A percentile compares a stretch with the other conserved stretches of the same genome.
Conservation (phyloP, 495 filamentous ascomycete species). For the Lepidopterella palustris region DNA sequence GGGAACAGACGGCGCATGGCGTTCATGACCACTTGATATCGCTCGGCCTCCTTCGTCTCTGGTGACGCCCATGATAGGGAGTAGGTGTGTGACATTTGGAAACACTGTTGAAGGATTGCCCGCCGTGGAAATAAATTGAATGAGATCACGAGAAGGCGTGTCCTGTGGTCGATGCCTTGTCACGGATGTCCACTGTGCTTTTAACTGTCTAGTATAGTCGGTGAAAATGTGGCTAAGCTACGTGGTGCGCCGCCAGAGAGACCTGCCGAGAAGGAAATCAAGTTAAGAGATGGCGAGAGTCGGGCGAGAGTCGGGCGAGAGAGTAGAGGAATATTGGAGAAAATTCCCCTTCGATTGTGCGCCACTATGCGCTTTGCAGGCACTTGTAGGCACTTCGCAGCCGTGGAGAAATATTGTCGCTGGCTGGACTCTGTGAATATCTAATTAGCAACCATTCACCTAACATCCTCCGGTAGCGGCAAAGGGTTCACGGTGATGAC, state of each 20-base stretch:
- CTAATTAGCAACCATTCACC: background rate
- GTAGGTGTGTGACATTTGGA: background rate
- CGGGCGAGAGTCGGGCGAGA: background rate
- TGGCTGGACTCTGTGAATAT: background rate
- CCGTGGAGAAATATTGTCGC: too few species aligned
- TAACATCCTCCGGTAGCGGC: background rate
- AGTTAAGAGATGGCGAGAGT: background rate
- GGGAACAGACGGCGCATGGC: slow-evolving; percentile 25
- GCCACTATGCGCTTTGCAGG: too few species aligned
- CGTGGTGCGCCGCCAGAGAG: background rate
- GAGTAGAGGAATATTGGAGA: background rate
- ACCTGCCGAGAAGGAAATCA: too few species aligned
- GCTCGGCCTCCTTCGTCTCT: slow-evolving; percentile 7
- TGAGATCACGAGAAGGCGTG: background rate
- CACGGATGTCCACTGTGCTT: background rate
- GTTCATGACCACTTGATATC: slow-evolving; percentile 16
- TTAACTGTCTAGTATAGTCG: background rate
- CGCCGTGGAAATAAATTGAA: too few species aligned
- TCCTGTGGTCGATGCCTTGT: background rate
- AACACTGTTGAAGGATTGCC: background rate
- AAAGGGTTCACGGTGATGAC: too few species aligned
- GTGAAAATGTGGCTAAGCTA: background rate
- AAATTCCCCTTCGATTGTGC: background rate
- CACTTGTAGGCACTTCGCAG: too few species aligned
- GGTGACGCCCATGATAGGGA: slow-evolving; percentile 17